A percentile compares a stretch with the other conserved stretches of the same genome.
These are phyloP conservation scores for Citrus australasica DNA, from an alignment of 345 rosid genomes.

Conservation along the genomic window DNA sequence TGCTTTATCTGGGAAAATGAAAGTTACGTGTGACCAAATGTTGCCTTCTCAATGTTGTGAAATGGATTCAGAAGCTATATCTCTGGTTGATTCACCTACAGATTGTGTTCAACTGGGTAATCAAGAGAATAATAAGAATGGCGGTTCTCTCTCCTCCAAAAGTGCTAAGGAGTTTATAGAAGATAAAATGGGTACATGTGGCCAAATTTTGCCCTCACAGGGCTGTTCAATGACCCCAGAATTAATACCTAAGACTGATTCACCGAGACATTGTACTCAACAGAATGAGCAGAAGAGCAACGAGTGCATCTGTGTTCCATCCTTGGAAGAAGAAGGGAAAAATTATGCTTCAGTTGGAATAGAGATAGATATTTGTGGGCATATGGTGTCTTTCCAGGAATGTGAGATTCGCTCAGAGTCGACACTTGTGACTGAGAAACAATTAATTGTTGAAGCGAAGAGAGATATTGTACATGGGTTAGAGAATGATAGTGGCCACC, in stretches of 20 bases:
- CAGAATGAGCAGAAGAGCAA: slow-evolving; percentile 15
- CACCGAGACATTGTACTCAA: neutral
- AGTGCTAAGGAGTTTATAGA: slow-evolving; percentile 4
- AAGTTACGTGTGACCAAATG: neutral
- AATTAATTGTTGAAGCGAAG: slow-evolving; percentile 2
- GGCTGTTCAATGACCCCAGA: slow-evolving; percentile 9
- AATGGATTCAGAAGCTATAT: slow-evolving; percentile 1
- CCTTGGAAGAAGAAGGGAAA: slow-evolving; percentile 15
- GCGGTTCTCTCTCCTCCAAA: neutral
- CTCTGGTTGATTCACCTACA: slow-evolving; percentile 1
- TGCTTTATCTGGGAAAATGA: neutral
- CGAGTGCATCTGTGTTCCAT: neutral
- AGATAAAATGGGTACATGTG: neutral
- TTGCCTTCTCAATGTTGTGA: slow-evolving; percentile 5
- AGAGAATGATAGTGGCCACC: neutral
- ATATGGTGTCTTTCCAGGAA: slow-evolving; percentile 1
- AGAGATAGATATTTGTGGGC: neutral
- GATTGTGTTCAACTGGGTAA: slow-evolving; percentile 1
- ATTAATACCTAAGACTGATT: slow-evolving; percentile 7
- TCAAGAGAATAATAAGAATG: slow-evolving; percentile 8
- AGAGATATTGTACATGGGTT: slow-evolving; percentile 1
- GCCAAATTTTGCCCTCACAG: slow-evolving; percentile 1
- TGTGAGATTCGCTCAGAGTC: slow-evolving; percentile 7
- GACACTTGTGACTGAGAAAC: neutral
- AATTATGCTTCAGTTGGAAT: neutral